Evolutionary conservation across 225 moss, liverwort and hornwort species (phyloP), one percentile per base, ranked within the genome.

Genomic region (Climacium dendroides): DNA sequence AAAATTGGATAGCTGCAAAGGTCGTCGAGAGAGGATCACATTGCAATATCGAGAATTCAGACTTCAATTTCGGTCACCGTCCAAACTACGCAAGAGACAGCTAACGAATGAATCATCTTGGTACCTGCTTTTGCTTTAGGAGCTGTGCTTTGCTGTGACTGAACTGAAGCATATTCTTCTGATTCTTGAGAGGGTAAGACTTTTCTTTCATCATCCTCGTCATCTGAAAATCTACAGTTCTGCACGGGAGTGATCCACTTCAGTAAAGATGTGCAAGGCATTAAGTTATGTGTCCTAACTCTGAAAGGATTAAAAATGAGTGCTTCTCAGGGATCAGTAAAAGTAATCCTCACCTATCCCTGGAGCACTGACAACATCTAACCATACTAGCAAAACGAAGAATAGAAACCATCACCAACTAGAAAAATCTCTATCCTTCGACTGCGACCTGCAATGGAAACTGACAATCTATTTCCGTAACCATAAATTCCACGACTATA

Each of bases 161-260:
- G 93, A 67, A 92, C 81, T 82, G 86, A 94, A 82, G 90, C 89
- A 74, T 85, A 88, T 63, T 88, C 94, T 60, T 94, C 93, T 83
- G 89, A 90, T 78, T 86, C 90, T 89, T 89, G 90, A 61, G 95
- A 87, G 78, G 79, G 84, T 67, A 87, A 63, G 26, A 16, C 74
- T 86, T 85, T 86, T 52, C 74, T 89, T 85, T 85, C 93, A 90
- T 90, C 90, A 54, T 91, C 94, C 69, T 95, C 93, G 45, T 98
- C 95, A 62, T 94, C 96, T 65, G 96, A 95, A 48, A 92, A 92
- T 54, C 86, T 91, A 63, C 91, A 94, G 78, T 90, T 94, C 98
- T 98, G 96, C 90, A 86, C 48, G 45, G 54, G 13, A 84, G 22
- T 74, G 23, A 61, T 66, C 57, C n/a, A 60, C 57, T 47, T 87